Evolutionary conservation across 495 filamentous ascomycete species (phyloP), one percentile per base, ranked within the genome.

Genomic region (Talaromyces borbonicus): DNA sequence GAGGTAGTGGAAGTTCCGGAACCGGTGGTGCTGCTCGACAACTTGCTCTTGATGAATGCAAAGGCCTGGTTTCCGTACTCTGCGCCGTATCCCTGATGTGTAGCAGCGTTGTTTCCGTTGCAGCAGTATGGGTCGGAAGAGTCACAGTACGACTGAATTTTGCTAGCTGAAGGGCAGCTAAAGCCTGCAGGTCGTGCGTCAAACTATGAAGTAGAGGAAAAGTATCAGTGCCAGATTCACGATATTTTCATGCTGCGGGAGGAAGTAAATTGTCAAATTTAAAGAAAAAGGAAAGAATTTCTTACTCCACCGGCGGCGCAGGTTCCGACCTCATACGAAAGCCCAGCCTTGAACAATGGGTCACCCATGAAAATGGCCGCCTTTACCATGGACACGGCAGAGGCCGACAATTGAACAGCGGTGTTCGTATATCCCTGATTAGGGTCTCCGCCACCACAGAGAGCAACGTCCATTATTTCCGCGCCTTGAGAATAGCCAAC

Each of bases 331-430:
- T 79, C 70, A 57, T 82, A 82, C 0, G 78, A 54, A 26, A 77
- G 56, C 2, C 77, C 78, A 2, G 45, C 54, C 5, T 61, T 57
- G 59, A 74, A 70, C 29, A 73, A 68, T 3, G 79, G 79, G 49
- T 78, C 74, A 23, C 78, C 79, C 75, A 79, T 77, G 53, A 79
- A 74, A 54, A 82, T 82, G 26, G 68, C 75, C 6, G 71, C 79
- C 56, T 78, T 80, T 49, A 78, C 65, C 61, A 67, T 71, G 26
- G 58, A 65, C 5, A 72, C 58, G 4, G 66, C 68, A 11, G 62
- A 55, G 0, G 69, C 64, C 5, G 70, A 61, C 27, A 77, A 60
- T 6, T 58, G 65, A 16, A 75, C 62, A 1, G 71, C 65, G 2
- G 59, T 69, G 43, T 71, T 72, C 19, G 61, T 61, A 23, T 72